A percentile compares a stretch with the other conserved stretches of the same genome.
Evolutionary conservation across 1,284 basidiomycete genomes (phyloP).

Genomic region (Austropuccinia psidii): DNA sequence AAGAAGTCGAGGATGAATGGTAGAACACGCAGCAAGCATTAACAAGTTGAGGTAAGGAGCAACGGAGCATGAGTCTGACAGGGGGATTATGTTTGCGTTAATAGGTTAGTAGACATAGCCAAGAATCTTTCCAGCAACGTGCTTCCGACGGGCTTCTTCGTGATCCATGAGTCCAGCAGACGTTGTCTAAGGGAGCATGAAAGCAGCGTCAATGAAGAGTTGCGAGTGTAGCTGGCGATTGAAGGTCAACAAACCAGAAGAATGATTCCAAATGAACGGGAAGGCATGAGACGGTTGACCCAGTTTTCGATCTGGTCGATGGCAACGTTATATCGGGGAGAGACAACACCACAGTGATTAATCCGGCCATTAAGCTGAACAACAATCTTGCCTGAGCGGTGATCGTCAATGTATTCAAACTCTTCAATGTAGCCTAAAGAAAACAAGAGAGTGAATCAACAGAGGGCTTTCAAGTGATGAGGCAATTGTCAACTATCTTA

Average conservation of each 20-base stretch:
- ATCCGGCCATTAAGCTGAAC: conserved; percentile 96
- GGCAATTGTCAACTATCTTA: conserved; percentile 54
- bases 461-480: too few species aligned
- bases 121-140: conserved; percentile 74
- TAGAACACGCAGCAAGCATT: too few species aligned
- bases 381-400: conserved; percentile 97
- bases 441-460: conserved; percentile 41
- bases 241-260: conserved; percentile 61
- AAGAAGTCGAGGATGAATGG: too few species aligned
- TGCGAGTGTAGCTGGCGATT: conserved; percentile 61
- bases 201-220: neutral
- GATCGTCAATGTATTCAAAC: conserved; percentile 99
- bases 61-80: too few species aligned
- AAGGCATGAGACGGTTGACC: conserved; percentile 50
- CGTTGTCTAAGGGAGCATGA: conserved; percentile 61
- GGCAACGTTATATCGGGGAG: conserved; percentile 94
- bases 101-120: conserved; percentile 42
- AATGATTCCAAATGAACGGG: conserved; percentile 39
- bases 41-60: too few species aligned
- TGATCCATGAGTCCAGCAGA: conserved; percentile 99
- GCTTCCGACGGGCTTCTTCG: conserved; percentile 97
- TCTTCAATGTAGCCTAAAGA: conserved; percentile 89
- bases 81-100: too few species aligned
- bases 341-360: conserved; percentile 97
- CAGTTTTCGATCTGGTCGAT: conserved; percentile 84